Evolutionary conservation across 2,329 filamentous ascomycete species (phyloP), one percentile per base, ranked within the genome.

Genomic region (Colletotrichum chlorophyti): DNA sequence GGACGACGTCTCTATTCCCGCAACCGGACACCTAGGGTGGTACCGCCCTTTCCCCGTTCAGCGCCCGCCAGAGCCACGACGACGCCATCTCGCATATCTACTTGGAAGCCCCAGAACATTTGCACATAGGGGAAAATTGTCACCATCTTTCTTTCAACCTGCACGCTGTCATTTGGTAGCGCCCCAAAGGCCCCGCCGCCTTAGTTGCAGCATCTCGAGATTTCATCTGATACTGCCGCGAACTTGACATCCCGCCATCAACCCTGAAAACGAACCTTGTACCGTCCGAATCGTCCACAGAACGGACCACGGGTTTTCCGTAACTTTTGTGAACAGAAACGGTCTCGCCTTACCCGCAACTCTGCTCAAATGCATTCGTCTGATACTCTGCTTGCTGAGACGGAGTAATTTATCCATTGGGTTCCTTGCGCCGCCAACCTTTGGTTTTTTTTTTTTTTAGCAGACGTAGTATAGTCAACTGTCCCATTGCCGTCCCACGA

Each of bases 351-450:
- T 55, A 7, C 50, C 50, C 55, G 37, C 26, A 49, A 43, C 19
- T 43, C 26, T 54, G 50, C 31, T 26, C 43, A 55, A 40, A 59
- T 59, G 55, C 51, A 31, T 43, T 55, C 43, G 37, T 55, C 55
- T 29, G 38, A 32, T 49, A 37, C 38, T n/a, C 11, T 45, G 31
- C 42, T 40, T 34, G 14, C 38, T 43, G 52, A 54, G 26, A 17
- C 49, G 49, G 43, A 55, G 41, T 49, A 43, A 40, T 48, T 35
- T n/a, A 19, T 43, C 29, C 31, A 42, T 40, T 49, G 24, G 49
- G 37, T 27, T 38, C 34, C 35, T 23, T 55, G 26, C 24, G 51
- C 38, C 21, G 21, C 37, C n/a, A 49, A 58, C 27, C 42, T 40
- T 45, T 49, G n/a, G n/a, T n/a, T n/a, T n/a, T n/a, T n/a, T n/a